Conservation (phyloP, 371 early-diverging fungal genomes). For the Mucor lusitanicus region DNA sequence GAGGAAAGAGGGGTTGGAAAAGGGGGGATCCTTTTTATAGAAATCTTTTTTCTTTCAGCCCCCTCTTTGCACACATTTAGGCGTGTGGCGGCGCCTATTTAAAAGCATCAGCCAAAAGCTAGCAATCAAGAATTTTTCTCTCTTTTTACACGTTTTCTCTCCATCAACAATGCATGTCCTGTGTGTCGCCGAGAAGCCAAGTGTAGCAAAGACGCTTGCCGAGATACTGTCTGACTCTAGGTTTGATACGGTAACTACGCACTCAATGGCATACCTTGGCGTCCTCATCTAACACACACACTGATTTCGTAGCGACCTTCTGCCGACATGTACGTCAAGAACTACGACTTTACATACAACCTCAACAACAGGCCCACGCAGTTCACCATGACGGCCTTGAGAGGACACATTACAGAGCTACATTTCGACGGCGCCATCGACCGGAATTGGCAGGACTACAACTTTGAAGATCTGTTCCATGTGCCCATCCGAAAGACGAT, state of each 20-base stretch:
- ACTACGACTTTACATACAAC: constrained; percentile 76
- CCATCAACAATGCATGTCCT: constrained; percentile 63
- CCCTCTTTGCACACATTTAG: background rate
- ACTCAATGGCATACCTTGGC: background rate
- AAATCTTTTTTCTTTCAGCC: background rate
- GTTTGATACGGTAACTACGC: constrained; percentile 32
- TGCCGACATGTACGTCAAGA: constrained; percentile 69
- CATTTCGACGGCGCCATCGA: constrained; percentile 66
- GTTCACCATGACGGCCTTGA: constrained; percentile 87
- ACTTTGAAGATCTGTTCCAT: constrained; percentile 68
- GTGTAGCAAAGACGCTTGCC: constrained; percentile 93
- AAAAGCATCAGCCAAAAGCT: background rate
- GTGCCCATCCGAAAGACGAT: constrained; percentile 1
- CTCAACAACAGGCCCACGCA: constrained; percentile 55
- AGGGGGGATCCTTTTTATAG: background rate
- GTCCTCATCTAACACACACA: background rate
- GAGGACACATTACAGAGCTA: constrained; percentile 76
- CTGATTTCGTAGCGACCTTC: constrained; percentile 48
- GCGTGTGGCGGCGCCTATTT: background rate
- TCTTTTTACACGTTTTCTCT: background rate
- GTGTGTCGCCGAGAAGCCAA: constrained; percentile 99
- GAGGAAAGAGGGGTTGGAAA: background rate
- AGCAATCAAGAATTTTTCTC: background rate
- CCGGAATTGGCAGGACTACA: constrained; percentile 60
- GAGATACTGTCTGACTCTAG: constrained; percentile 68